Evolutionary conservation across 257 asterid species (phyloP).

Genomic region (Voacanga thouarsii): DNA sequence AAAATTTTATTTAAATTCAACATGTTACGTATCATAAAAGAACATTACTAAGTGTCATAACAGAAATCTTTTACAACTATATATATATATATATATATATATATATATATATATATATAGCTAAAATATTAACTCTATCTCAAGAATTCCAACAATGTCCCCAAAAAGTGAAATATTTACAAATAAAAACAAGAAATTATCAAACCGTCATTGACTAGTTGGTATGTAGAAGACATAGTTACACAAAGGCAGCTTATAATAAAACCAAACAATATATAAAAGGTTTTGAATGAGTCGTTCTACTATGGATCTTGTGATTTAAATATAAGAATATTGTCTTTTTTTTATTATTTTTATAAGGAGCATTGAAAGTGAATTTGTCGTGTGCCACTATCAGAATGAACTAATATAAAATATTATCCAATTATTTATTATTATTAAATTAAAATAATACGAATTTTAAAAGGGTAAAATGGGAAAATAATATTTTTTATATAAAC

Average conservation of each 20-base stretch:
- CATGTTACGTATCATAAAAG: too few species aligned
- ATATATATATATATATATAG: too few species aligned
- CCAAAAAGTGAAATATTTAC: too few species aligned
- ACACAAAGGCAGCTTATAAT: constrained; percentile 13
- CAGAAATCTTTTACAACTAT: too few species aligned
- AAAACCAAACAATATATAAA: constrained; percentile 16
- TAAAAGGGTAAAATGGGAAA: constrained; percentile 24
- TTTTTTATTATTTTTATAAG: background rate
- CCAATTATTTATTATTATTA: background rate
- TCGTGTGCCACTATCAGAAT: constrained; percentile 53
- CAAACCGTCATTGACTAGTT: background rate
- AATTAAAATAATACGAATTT: constrained; percentile 40
- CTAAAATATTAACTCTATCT: too few species aligned
- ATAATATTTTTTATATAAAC: constrained; percentile 17
- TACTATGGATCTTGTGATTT: constrained; percentile 55
- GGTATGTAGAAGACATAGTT: background rate
- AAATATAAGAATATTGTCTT: constrained; percentile 19
- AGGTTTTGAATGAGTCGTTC: constrained; percentile 20
- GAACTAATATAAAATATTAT: constrained; percentile 16
- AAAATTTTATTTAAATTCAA: too few species aligned
- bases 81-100: too few species aligned
- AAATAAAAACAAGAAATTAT: too few species aligned
- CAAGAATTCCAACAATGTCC: too few species aligned
- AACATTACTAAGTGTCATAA: too few species aligned
- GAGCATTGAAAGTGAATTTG: constrained; percentile 36